Base-by-base conservation (phyloP, 2,329 filamentous ascomycete genomes). In the Allantophomopsis cytisporea region DNA sequence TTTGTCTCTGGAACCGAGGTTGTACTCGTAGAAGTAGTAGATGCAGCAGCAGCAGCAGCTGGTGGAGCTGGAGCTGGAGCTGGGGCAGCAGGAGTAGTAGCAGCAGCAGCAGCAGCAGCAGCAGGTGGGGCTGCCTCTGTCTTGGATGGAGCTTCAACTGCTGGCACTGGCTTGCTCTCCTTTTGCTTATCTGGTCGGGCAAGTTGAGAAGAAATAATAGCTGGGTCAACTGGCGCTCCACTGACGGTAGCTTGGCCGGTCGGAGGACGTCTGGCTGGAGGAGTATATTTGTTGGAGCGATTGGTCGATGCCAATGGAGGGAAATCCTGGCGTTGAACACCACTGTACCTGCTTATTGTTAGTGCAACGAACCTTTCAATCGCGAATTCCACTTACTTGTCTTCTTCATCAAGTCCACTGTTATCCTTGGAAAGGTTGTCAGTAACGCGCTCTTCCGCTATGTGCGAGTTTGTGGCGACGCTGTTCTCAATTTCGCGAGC, bases 401-500 rank as follows among this genome's bases (percentile, higher is more conserved):
- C 88, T 63, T 98, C 91, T 60, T 98, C 91, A 47, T 94, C 85
- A 20, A 71, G 60, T 12, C 76, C 80, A 42, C 73, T 77, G 38
- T 78, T 76, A 39, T 81, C 70, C 8, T 69, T 65, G 11, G 70
- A 71, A n/a, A 75, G 66, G 47, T 66, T 73, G 47, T 81, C 75
- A 71, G 76, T 71, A 39, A 86, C 73, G 54, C 88, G 80, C 64
- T 98, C 91, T 60, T 96, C 91, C 3, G 84, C 83, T 42, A 95
- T 74, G 54, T 98, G 91, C 4, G 80, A 65, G 40, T 91, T 94
- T 30, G 73, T 71, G 7, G 85, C 68, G 14, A 69, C 66, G 45
- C 78, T 83, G 35, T 73, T 69, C 60, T 95, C 86, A 50, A 98
- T 98, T 59, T 96, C 89, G 43, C 83, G 77, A 16, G 87, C 91